Evolutionary conservation across 371 early-diverging fungal genomes (phyloP).

Genomic region (Hamiltosporidium magnivora): DNA sequence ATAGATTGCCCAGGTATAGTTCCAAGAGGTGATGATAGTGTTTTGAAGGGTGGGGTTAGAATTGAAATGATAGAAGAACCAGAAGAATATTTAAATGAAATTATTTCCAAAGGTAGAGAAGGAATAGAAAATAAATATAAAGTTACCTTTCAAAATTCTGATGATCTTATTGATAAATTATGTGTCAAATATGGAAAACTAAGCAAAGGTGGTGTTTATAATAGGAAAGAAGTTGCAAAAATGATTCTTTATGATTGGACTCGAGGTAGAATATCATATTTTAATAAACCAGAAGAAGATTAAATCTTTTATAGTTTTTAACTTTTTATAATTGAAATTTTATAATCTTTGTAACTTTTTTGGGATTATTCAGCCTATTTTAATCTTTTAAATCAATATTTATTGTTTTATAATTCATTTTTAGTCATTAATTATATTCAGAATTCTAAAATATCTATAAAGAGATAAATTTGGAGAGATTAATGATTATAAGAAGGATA

Average conservation of each 20-base stretch:
- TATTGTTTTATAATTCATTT: no score
- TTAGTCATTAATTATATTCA: no score
- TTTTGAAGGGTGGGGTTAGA: constrained; percentile 89
- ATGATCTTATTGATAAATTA: constrained; percentile 77
- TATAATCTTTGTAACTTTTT: no score
- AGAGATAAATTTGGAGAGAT: no score
- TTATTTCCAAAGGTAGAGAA: constrained; percentile 73
- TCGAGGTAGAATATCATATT: constrained; percentile 91
- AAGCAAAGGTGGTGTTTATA: constrained; percentile 85
- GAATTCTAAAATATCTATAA: no score
- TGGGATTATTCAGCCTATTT: no score
- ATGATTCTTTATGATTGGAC: constrained; percentile 96
- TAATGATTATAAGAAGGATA: no score
- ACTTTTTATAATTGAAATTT: no score
- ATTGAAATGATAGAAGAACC: constrained; percentile 80
- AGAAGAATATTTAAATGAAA: constrained; percentile 74
- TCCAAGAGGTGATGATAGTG: constrained; percentile 76
- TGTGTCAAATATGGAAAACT: constrained; percentile 77
- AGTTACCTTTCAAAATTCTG: constrained; percentile 63
- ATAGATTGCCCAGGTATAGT: constrained; percentile 99
- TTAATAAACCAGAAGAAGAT: constrained; percentile 65
- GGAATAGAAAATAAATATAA: constrained; percentile 76
- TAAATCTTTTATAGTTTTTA: no score
- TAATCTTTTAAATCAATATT: no score
- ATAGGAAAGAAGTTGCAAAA: constrained; percentile 75